Evolutionary conservation across 768 basidiomycete species (phyloP), one percentile per base, ranked within the genome.

Genomic region (Pleurotus giganteus): DNA sequence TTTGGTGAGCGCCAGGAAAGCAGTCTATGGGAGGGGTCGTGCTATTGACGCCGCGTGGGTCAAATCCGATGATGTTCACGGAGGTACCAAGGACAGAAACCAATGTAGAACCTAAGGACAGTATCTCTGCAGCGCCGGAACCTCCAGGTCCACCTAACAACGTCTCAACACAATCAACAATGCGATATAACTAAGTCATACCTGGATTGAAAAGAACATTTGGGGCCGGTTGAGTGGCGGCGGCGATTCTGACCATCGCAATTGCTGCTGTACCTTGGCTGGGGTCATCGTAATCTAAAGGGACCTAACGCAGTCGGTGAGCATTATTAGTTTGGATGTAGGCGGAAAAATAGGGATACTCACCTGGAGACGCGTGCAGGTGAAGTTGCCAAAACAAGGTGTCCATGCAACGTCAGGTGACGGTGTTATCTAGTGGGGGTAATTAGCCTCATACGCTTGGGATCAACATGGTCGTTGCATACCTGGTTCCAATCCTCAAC

Each of bases 1-100:
- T 45, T 1, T 24, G 1, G 7, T 7, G 44, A 27, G 17, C 7
- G 19, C 44, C 44, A 17, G 44, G 44, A 19, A 45, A 45, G 44
- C 44, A 45, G 44, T 45, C 44, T 2, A 45, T 45, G 26, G 12
- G 9, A 11, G 44, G 44, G 6, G 44, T 45, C 4, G 44, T 45
- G 24, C 26, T 45, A 23, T 45, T 45, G 9, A 45, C 56, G 74
- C 76, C 77, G 64, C 76, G 61, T 13, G 77, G 77, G 58, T 80
- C 79, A 56, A 79, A 79, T 4, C 75, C 69, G 8, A 81, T 66
- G 4, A 79, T 58, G 53, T 81, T 76, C 55, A 74, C 79, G 42
- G 70, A 64, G 17, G 72, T 69, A 3, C 79, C 78, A 7, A 80
- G 42, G 17, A 75, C 58, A 1, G 50, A 27, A 6, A 64, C 60